Conservation (phyloP, 2,329 filamentous ascomycete genomes). For the Tothia fuscella region DNA sequence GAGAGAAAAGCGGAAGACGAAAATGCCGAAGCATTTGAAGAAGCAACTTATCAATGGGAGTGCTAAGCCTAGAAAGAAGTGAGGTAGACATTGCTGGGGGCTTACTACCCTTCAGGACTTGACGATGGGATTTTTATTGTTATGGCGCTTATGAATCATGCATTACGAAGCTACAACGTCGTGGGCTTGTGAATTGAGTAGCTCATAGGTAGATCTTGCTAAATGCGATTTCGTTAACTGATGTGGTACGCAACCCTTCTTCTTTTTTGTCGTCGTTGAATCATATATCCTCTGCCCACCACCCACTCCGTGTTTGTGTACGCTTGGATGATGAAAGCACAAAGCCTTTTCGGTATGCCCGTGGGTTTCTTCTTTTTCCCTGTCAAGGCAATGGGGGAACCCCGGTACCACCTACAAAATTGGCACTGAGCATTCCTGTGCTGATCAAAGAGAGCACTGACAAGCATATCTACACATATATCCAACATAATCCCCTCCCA, state of each 20-base stretch:
- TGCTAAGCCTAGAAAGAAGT: constrained; percentile 3
- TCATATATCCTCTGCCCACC: neutral
- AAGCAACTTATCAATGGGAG: constrained; percentile 59
- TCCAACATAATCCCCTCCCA: too few relatives aligned
- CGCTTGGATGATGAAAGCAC: neutral
- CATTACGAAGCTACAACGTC: neutral
- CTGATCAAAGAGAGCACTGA: constrained; percentile 11
- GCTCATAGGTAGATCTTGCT: neutral
- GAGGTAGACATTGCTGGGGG: neutral
- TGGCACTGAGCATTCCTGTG: neutral
- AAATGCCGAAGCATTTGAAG: constrained; percentile 94
- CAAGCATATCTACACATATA: neutral
- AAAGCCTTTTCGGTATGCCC: neutral
- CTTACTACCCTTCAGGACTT: neutral
- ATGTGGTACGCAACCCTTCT: too few relatives aligned
- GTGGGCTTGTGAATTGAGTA: neutral
- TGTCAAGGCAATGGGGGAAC: neutral
- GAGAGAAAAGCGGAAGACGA: constrained; percentile 81
- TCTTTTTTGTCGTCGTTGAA: neutral
- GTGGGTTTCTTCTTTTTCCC: neutral
- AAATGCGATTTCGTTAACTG: neutral
- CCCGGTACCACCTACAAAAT: neutral
- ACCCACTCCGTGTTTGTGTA: neutral
- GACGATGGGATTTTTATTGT: neutral
- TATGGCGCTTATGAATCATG: neutral